Conservation (phyloP, 2,329 filamentous ascomycete species). For the Fusarium duplospermum region DNA sequence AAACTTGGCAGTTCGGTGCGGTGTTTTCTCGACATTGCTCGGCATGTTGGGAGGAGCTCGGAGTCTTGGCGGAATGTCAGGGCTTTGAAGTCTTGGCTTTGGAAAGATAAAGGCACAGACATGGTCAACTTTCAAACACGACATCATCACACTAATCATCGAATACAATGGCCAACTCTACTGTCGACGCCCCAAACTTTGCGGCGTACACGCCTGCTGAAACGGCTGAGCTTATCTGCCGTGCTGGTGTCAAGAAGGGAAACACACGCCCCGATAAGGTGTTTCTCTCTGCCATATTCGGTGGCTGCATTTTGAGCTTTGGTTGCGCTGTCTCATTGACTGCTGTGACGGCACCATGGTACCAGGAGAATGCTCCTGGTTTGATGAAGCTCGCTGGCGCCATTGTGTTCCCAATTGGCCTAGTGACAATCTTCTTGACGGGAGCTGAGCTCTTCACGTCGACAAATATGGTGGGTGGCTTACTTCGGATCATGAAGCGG, state of each 20-base stretch:
- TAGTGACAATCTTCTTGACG: conserved; percentile 35
- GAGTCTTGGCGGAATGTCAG: neutral
- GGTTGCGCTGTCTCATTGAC: conserved; percentile 38
- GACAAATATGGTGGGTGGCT: conserved; percentile 35
- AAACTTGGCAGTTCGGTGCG: neutral
- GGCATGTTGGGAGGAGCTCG: conserved; percentile 8
- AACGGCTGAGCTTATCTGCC: conserved; percentile 37
- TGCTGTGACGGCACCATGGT: conserved; percentile 39
- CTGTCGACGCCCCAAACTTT: neutral
- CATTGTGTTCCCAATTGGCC: conserved; percentile 36
- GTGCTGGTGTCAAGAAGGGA: conserved; percentile 33
- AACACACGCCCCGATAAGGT: conserved; percentile 34
- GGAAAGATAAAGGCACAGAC: neutral
- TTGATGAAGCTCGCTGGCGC: conserved; percentile 39
- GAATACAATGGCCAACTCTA: neutral
- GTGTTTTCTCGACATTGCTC: conserved; percentile 23
- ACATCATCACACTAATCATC: neutral
- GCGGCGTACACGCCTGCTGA: conserved; percentile 38
- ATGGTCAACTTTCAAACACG: neutral
- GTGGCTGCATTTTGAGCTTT: conserved; percentile 37
- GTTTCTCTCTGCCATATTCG: conserved; percentile 37
- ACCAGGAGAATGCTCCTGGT: conserved; percentile 37
- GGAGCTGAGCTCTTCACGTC: conserved; percentile 39
- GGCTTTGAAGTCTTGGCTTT: neutral
- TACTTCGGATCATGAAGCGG: neutral